phyloP scores from a whole-genome alignment of 495 filamentous ascomycete genomes.

The Penicillium parvum region DNA sequence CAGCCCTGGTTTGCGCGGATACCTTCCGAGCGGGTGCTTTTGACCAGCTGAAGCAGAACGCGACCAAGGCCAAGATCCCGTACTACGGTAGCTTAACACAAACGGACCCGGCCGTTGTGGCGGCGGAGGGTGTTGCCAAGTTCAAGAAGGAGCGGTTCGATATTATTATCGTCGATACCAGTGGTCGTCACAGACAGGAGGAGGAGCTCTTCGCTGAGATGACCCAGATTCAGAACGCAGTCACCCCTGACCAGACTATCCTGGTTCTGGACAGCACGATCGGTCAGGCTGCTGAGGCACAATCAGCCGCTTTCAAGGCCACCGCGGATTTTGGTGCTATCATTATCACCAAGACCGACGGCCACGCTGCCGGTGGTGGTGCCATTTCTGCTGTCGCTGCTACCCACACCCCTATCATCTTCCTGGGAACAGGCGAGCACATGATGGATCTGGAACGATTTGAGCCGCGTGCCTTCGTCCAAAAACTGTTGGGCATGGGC shows the following conservation, averaged over 20 bases:
- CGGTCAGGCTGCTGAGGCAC: constrained; percentile 90
- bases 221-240: constrained; percentile 91
- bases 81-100: constrained; percentile 96
- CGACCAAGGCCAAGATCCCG: constrained; percentile 96
- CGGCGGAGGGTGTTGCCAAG: constrained; percentile 90
- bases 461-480: constrained; percentile 82
- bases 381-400: constrained; percentile 98
- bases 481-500: constrained; percentile 92
- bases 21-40: constrained; percentile 98
- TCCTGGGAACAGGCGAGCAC: constrained; percentile 95
- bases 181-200: constrained; percentile 90
- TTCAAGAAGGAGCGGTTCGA: constrained; percentile 99
- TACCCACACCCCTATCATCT: constrained; percentile 94
- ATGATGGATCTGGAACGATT: constrained; percentile 94
- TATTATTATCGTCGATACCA: constrained; percentile 97
- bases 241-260: constrained; percentile 93
- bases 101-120: constrained; percentile 90
- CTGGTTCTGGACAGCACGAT: constrained; percentile 97
- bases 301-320: constrained; percentile 95
- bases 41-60: constrained; percentile 98
- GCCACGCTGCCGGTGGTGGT: constrained; percentile 89
- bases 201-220: constrained; percentile 95
- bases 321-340: constrained; percentile 97
- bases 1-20: constrained; percentile 94
- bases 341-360: constrained; percentile 98